Base-by-base conservation (phyloP, 306 rosid genomes). In the Pyrus communis region DNA sequence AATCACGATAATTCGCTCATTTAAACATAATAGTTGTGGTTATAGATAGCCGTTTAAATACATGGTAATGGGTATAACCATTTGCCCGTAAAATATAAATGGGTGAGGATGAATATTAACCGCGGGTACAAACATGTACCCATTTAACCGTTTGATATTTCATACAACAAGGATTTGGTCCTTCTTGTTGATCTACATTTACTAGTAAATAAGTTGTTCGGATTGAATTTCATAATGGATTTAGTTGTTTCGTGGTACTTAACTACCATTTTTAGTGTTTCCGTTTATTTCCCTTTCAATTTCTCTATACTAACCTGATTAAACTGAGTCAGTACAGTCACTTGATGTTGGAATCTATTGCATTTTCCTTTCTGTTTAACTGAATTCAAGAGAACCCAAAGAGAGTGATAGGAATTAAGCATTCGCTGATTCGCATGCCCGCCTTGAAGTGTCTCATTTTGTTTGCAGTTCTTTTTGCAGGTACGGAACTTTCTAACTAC, bases 171-270 rank as follows among this genome's bases (percentile, higher is more conserved):
- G 30, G 70, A 60, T 75, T 75, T 59, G 31, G n/a, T 54, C 25
- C 59, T 65, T 73, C 64, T 69, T 35, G 25, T 77, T 77, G 68
- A 55, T 70, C 78, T 75, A 22, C 64, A 42, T 38, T 55, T 18
- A n/a, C 64, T 10, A n/a, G 42, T 61, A 61, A 28, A 25, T 46
- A 54, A 22, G 52, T 21, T 71, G 13, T 38, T 22, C n/a, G 33
- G n/a, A 64, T 51, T 71, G 77, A 67, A 74, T 76, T 79, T 73
- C 31, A 19, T 27, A 33, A 65, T 3, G 45, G 23, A 43, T 57
- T 62, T 74, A 46, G 62, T 55, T 43, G 71, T 75, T 74, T 54
- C 38, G 22, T 42, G 62, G 13, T 80, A 35, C 25, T 59, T 72
- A 38, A 51, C 21, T 61, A 35, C 71, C 64, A 17, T 59, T 4